Percentiles rank a stretch among this genome's conserved stretches.
phyloP scores from a whole-genome alignment of 129 eudicot genomes.

The Chrysanthemum seticuspe region DNA sequence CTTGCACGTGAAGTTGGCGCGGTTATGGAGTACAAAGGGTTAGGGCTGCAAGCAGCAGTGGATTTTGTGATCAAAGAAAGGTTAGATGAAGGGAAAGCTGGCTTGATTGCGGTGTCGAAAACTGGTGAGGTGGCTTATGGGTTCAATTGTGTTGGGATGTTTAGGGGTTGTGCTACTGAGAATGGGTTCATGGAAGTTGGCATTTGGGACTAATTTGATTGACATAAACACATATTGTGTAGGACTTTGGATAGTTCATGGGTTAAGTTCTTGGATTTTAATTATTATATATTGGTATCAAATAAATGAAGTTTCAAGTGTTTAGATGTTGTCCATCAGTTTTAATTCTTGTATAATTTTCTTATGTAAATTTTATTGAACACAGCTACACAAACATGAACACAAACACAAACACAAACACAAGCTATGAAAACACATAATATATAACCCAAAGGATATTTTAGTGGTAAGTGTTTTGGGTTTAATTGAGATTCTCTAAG shows the following conservation, averaged over 20 bases:
- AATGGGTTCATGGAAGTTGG: conserved; percentile 96
- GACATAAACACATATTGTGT: neutral
- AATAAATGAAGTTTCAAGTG: too few relatives aligned
- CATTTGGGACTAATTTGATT: conserved; percentile 58
- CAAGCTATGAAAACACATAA: too few relatives aligned
- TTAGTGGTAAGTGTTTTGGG: too few relatives aligned
- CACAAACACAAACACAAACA: too few relatives aligned
- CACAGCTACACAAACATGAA: too few relatives aligned
- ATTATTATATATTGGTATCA: neutral
- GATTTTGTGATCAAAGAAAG: conserved; percentile 77
- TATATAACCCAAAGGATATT: too few relatives aligned
- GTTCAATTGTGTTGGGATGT: conserved; percentile 84
- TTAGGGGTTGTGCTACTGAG: conserved; percentile 86
- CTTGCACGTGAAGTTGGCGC: conserved; percentile 97
- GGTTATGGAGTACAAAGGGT: conserved; percentile 90
- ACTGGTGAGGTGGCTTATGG: conserved; percentile 86
- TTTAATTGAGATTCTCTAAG: too few relatives aligned
- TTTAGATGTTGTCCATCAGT: too few relatives aligned
- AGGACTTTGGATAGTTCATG: neutral
- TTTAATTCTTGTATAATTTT: too few relatives aligned
- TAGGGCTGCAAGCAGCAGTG: conserved; percentile 82
- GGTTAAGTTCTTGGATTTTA: neutral
- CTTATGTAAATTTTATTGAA: too few relatives aligned
- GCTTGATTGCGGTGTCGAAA: conserved; percentile 83
- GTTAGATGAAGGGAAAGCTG: conserved; percentile 82